Evolutionary conservation across 1,139 yeast genomes (phyloP).

Genomic region (Candida labiduridarum): DNA sequence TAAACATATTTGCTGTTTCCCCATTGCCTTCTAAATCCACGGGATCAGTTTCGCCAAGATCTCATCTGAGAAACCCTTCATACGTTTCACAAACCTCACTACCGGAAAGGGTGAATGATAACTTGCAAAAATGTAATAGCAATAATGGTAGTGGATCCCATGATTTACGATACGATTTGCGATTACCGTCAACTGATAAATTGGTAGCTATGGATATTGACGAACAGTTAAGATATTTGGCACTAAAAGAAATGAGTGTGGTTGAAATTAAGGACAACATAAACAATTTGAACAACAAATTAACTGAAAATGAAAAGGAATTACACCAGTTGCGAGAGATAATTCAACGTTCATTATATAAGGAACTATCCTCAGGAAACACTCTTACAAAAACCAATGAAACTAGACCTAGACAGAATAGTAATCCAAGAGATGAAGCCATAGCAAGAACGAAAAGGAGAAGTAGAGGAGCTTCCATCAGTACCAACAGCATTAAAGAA

Average conservation of each 20-base stretch:
- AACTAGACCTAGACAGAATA: slow-evolving; percentile 23
- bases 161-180: slow-evolving; percentile 29
- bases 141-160: not conserved
- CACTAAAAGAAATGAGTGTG: slow-evolving; percentile 62
- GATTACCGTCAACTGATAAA: slow-evolving; percentile 36
- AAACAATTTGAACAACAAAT: slow-evolving; percentile 31
- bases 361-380: slow-evolving; percentile 24
- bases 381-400: slow-evolving; percentile 14
- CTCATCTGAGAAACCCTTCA: slow-evolving; percentile 7
- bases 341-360: slow-evolving; percentile 43
- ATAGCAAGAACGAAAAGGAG: slow-evolving; percentile 32
- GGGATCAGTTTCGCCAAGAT: not conserved
- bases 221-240: slow-evolving; percentile 58
- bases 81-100: slow-evolving; percentile 3
- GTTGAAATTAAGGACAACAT: slow-evolving; percentile 59
- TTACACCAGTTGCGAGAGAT: slow-evolving; percentile 48
- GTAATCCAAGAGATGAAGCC: slow-evolving; percentile 41
- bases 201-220: slow-evolving; percentile 43
- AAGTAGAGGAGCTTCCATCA: slow-evolving; percentile 11
- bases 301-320: slow-evolving; percentile 45
- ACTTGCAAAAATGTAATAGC: not conserved
- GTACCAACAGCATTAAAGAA: not conserved
- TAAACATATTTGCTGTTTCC: slow-evolving; percentile 18
- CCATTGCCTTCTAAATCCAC: slow-evolving; percentile 9
- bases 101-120: slow-evolving; percentile 5